Conservation (phyloP, 2,329 filamentous ascomycete genomes). For the Biscogniauxia mediterranea region DNA sequence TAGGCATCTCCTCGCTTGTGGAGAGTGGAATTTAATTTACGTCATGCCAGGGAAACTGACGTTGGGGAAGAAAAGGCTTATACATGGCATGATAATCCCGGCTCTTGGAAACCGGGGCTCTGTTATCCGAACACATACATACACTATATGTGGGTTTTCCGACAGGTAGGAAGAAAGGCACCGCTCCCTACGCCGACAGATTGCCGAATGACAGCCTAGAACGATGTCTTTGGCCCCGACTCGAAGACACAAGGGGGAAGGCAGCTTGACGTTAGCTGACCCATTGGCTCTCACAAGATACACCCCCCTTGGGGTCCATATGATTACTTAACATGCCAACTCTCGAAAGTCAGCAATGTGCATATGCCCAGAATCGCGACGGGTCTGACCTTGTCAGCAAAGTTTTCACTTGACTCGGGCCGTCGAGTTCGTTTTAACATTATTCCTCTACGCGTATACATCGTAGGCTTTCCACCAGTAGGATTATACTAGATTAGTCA, state of each 20-base stretch:
- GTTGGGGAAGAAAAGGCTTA: not conserved
- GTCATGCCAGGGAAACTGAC: not conserved
- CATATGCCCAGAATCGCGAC: not conserved
- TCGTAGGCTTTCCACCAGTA: not conserved
- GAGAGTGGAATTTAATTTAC: not conserved
- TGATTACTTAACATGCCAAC: not conserved
- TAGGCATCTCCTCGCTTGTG: not conserved
- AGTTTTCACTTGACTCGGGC: not conserved
- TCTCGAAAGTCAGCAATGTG: not conserved
- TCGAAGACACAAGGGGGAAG: not conserved
- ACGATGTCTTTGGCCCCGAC: not conserved
- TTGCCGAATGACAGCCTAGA: not conserved
- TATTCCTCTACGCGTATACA: not conserved
- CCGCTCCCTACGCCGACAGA: not conserved
- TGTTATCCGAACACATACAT: not conserved
- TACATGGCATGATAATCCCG: not conserved
- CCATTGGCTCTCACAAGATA: too few species aligned
- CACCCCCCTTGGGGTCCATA: not conserved
- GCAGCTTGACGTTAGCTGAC: not conserved
- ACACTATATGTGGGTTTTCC: not conserved
- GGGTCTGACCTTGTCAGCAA: not conserved
- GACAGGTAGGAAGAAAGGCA: not conserved
- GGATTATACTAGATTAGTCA: not conserved
- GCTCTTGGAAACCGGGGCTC: not conserved
- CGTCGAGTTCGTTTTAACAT: not conserved